Base-by-base conservation (phyloP, 2,329 filamentous ascomycete genomes). In the Trichophyton equinum region DNA sequence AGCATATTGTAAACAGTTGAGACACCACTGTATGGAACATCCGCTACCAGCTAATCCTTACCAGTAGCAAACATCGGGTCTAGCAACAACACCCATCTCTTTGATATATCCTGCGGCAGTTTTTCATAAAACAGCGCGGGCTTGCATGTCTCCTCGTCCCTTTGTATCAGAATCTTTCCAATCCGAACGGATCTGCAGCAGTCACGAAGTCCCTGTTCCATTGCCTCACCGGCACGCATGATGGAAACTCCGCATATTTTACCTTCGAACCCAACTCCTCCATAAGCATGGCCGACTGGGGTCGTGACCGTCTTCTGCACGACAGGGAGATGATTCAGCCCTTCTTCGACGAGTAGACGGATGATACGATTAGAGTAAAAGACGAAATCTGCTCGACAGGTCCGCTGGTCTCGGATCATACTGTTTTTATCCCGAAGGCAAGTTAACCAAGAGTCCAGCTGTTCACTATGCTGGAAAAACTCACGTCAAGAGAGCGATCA, bases 51-150 rank as follows among this genome's bases (percentile, higher is more conserved):
- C 3, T 51, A n/a, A 61, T 64, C 66, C 79, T 69, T 76, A 91
- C 90, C 91, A 67, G 94, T 99, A 62, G 94, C 94, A 76, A 99
- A 91, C 94, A 99, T 99, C n/a, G 94, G 94, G 72, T 99, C 94
- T 53, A 99, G 77, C 51, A 99, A 79, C 63, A 99, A 78, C 40
- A 96, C 92, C 91, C 94, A 99, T 73, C 94, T 81, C 60, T 92
- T 83, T 25, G 88, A 84, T 73, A 99, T 96, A 72, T 99, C 94
- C 71, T 90, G 87, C 5, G 94, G 94, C 42, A 99, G 82, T 78
- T 99, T 99, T 70, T 97, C 92, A 75, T 97, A 99, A 75, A 97
- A 99, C 9, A 99, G 81, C 74, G 91, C 94, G 11, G 94, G 94
- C 77, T 87, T 83, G 60, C 87, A 82, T 0, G 94, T 97, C 77